These are phyloP conservation scores for Cladosporium sp. DNA, from an alignment of 2,329 filamentous ascomycete species.

Conservation along the genomic window DNA sequence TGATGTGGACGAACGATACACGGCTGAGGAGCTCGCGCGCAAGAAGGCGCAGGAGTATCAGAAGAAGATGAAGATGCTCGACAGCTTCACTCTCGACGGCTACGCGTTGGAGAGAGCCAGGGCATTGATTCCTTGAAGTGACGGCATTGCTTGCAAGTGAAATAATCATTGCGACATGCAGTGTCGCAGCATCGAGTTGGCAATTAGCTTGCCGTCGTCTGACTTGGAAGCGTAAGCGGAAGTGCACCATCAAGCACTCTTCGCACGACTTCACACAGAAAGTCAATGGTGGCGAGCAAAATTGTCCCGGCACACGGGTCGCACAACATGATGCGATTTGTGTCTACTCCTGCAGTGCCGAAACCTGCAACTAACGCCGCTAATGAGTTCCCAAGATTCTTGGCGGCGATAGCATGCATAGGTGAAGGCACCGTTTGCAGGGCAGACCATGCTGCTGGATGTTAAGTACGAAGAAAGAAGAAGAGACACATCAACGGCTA, in stretches of 20 bases:
- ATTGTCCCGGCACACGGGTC: not conserved
- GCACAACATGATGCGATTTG: not conserved
- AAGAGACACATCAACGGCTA: not conserved
- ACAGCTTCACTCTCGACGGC: constrained; percentile 24
- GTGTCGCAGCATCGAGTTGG: not conserved
- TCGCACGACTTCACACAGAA: not conserved
- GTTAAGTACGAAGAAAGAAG: not conserved
- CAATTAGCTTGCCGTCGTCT: not conserved
- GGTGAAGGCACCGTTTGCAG: not conserved
- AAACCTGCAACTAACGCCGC: constrained; percentile 15
- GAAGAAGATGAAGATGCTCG: constrained; percentile 28
- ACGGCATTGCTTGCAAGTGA: not conserved
- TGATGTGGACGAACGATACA: constrained; percentile 34
- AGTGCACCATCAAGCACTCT: not conserved
- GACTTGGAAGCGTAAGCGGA: not conserved
- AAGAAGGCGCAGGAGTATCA: constrained; percentile 31
- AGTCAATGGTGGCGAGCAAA: not conserved
- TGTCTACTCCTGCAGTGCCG: constrained; percentile 8
- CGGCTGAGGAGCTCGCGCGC: constrained; percentile 31
- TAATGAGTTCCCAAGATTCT: constrained; percentile 16
- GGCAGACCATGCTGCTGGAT: not conserved
- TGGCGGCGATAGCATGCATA: constrained; percentile 10
- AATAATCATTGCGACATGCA: not conserved
- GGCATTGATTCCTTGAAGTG: constrained; percentile 16
- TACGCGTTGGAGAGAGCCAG: constrained; percentile 13